phyloP scores from a whole-genome alignment of 169 alveolate species.

The Blepharisma undulans region DNA sequence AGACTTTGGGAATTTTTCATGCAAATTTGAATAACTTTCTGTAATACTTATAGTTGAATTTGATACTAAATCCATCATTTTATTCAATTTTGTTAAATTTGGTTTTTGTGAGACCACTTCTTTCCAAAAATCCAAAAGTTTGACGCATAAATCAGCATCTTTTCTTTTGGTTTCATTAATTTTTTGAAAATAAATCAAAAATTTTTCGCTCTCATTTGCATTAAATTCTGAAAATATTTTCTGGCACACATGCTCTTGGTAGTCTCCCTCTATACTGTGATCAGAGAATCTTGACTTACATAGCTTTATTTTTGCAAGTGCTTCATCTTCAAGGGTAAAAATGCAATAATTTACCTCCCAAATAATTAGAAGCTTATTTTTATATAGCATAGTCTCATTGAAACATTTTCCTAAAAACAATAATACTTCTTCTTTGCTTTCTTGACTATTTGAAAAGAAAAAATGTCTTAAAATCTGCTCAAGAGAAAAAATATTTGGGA shows the following conservation, averaged over 20 bases:
- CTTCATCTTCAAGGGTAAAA: neutral
- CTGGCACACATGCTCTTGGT: neutral
- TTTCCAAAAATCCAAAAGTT: neutral
- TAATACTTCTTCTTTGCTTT: neutral
- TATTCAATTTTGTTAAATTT: neutral
- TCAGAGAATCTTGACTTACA: too few relatives aligned
- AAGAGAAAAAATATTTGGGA: neutral
- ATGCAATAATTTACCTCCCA: constrained; percentile 16
- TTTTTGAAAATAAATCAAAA: neutral
- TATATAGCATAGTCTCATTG: neutral
- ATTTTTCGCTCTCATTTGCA: neutral
- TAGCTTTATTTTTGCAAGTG: neutral
- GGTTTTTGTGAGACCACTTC: neutral
- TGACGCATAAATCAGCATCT: neutral
- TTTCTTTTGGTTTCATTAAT: neutral
- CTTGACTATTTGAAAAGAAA: neutral
- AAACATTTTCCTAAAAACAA: neutral
- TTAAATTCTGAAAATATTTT: neutral
- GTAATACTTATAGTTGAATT: neutral
- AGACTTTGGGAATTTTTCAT: neutral
- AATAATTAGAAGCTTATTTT: neutral
- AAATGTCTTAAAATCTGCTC: neutral
- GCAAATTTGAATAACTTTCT: neutral
- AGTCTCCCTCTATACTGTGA: neutral
- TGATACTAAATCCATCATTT: neutral